Evolutionary conservation across 805 yeast genomes (phyloP).

Genomic region (Starmerella vaccinii): DNA sequence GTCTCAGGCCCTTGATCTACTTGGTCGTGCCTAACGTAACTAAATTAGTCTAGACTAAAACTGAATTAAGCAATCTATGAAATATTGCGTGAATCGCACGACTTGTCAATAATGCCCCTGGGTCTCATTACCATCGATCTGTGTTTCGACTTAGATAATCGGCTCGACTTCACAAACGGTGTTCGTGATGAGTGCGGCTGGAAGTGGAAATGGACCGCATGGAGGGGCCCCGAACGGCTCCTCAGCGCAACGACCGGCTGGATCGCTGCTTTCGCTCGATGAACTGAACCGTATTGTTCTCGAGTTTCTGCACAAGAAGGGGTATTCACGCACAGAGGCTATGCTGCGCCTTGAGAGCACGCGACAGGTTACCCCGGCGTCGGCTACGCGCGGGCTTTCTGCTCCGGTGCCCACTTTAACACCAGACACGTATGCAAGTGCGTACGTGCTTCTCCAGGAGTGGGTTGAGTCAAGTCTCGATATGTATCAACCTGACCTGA

Average conservation of each 20-base stretch:
- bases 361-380: conserved; percentile 28
- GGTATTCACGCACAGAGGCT: conserved; percentile 88
- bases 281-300: conserved; percentile 86
- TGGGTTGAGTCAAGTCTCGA: conserved; percentile 92
- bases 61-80: too few relatives aligned
- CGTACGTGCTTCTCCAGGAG: conserved; percentile 65
- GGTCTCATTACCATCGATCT: neutral
- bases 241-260: conserved; percentile 16
- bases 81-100: too few relatives aligned
- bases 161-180: neutral
- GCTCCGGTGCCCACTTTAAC: conserved; percentile 30
- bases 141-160: neutral
- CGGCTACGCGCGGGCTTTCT: conserved; percentile 30
- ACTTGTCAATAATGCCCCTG: too few relatives aligned
- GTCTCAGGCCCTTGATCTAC: too few relatives aligned
- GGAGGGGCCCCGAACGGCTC: conserved; percentile 1
- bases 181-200: conserved; percentile 4
- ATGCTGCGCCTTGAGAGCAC: conserved; percentile 72
- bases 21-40: neutral
- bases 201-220: neutral
- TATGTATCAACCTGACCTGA: conserved; percentile 76
- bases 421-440: conserved; percentile 66
- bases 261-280: conserved; percentile 45
- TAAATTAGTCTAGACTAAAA: neutral
- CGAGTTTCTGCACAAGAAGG: conserved; percentile 86